Evolutionary conservation across 352 stramenopile species (phyloP), one percentile per base, ranked within the genome.

Genomic region (Phytophthora lateralis): DNA sequence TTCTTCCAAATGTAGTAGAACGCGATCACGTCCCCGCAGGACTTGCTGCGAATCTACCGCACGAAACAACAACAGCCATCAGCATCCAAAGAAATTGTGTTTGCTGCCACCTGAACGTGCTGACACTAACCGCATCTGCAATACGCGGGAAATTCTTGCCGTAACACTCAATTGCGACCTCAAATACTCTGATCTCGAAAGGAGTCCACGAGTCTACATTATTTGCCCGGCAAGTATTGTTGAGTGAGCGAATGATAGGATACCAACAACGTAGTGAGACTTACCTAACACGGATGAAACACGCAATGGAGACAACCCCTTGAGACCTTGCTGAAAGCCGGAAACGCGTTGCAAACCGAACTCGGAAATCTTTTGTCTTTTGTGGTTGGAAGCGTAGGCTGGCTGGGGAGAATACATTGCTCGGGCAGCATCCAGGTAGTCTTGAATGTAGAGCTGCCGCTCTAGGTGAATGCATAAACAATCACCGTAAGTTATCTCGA

Each of bases 1-100:
- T 90, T 91, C 68, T 96, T 96, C 87, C 87, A 96, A 38, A 94
- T 49, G 63, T 96, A 96, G 64, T 94, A 96, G 52, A 96, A 86
- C 32, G 85, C 80, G 46, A 96, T 78, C 18, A 91, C 82, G 26
- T 96, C 79, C 53, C 66, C 55, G 47, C 76, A 91, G 12, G 80
- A 76, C 52, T 96, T 96, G 38, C 62, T 83, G 7, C 57, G 64
- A 44, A 94, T 78, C 85, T 96, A 47, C 20, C 58, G 9, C 44
- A 4, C 7, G 3, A 53, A 27, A 14, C 49, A 27, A 53, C 32
- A 55, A 17, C 15, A 34, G 42, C 60, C 34, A 69, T 47, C 24
- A 27, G n/a, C 9, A 34, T 44, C 26, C 26, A 30, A 4, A 39
- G 26, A 18, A 42, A 39, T 6, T 44, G 9, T 17, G 12, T 8